A percentile compares a stretch with the other conserved stretches of the same genome.
Conservation (phyloP, 129 eudicot species). For the Lonicera japonica region DNA sequence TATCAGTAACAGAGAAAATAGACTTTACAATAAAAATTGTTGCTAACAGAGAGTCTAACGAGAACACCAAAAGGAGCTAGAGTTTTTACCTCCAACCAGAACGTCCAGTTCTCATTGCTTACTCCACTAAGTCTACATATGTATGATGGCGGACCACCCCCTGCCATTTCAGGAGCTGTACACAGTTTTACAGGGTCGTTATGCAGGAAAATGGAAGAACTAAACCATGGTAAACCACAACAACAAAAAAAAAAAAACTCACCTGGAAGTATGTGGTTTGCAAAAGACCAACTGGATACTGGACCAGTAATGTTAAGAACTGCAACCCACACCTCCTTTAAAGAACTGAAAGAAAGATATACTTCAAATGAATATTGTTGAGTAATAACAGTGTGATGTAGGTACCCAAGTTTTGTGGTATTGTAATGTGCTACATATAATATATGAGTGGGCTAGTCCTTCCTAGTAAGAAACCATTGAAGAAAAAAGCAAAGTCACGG, state of each 20-base stretch:
- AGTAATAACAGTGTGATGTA: no score
- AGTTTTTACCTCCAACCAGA: slow-evolving; percentile 88
- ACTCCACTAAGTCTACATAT: slow-evolving; percentile 88
- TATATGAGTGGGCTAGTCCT: no score
- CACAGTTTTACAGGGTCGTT: slow-evolving; percentile 11
- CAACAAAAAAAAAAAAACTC: neutral
- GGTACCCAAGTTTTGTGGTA: no score
- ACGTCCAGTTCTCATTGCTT: slow-evolving; percentile 73
- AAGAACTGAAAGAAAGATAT: slow-evolving; percentile 50
- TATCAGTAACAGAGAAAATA: no score
- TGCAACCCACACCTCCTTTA: slow-evolving; percentile 95
- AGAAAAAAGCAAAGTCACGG: no score
- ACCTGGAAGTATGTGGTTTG: slow-evolving; percentile 76
- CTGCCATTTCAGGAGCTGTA: slow-evolving; percentile 65
- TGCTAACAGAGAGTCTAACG: no score
- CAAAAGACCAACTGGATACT: slow-evolving; percentile 84
- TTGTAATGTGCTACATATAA: no score
- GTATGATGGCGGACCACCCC: slow-evolving; percentile 79
- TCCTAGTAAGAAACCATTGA: no score
- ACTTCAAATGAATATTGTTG: no score
- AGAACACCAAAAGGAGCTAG: neutral
- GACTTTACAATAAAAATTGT: no score
- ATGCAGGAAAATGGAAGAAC: neutral
- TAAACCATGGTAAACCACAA: neutral
- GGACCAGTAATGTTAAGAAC: slow-evolving; percentile 97